A percentile compares a stretch with the other conserved stretches of the same genome.
These are phyloP conservation scores for Euphorbia corollata DNA, from an alignment of 441 rosid species.

Conservation along the genomic window DNA sequence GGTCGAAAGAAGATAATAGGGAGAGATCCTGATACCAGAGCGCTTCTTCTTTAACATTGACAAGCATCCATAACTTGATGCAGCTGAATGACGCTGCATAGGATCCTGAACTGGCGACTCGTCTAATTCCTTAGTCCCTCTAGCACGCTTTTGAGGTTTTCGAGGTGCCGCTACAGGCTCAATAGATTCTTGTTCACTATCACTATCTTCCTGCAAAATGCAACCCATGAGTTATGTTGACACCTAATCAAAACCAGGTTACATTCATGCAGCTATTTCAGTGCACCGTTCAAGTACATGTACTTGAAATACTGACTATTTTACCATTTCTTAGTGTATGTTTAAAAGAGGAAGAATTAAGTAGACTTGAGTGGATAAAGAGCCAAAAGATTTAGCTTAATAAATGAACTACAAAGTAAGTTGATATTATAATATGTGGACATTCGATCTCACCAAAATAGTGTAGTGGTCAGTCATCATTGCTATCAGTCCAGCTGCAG, in stretches of 20 bases:
- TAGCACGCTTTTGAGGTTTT: slow-evolving; percentile 62
- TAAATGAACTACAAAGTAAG: slow-evolving; percentile 4
- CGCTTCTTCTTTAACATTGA: slow-evolving; percentile 62
- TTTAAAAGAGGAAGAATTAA: not conserved
- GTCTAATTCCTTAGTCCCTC: slow-evolving; percentile 35
- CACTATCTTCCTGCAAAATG: slow-evolving; percentile 62
- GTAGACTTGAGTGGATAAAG: slow-evolving; percentile 1
- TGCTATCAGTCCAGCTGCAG: slow-evolving; percentile 89
- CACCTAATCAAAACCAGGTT: not conserved
- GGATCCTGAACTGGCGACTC: slow-evolving; percentile 41
- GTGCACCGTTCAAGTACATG: not conserved
- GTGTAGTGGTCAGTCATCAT: slow-evolving; percentile 99
- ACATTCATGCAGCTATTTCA: not conserved
- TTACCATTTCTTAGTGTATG: not conserved
- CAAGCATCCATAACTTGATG: slow-evolving; percentile 62
- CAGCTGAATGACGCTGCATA: slow-evolving; percentile 33
- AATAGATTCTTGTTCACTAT: slow-evolving; percentile 61
- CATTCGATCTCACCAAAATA: slow-evolving; percentile 46
- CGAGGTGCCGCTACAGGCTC: slow-evolving; percentile 37
- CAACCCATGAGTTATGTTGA: slow-evolving; percentile 10
- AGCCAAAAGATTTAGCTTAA: not conserved
- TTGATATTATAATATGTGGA: not conserved
- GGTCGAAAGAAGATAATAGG: not conserved
- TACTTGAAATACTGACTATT: not conserved
- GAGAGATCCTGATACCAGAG: slow-evolving; percentile 37